These are phyloP conservation scores for Cercospora sp. DNA, from an alignment of 2,329 filamentous ascomycete species.

Conservation along the genomic window DNA sequence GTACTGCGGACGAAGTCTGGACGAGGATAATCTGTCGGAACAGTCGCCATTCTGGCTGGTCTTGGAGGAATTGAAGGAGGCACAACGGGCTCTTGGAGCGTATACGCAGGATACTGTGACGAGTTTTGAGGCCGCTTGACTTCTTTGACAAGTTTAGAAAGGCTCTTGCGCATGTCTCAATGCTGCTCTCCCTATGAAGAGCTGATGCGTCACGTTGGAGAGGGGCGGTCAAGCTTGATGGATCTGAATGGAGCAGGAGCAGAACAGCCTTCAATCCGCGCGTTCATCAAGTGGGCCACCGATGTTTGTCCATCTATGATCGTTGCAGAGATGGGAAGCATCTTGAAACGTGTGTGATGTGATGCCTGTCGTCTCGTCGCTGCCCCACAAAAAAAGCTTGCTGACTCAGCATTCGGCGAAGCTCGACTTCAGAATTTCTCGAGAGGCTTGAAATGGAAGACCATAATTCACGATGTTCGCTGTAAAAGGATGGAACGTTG, in stretches of 20 bases:
- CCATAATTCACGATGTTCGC: slow-evolving; percentile 71
- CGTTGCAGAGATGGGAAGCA: background rate
- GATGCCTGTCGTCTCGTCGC: slow-evolving; percentile 2
- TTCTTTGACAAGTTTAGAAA: slow-evolving; percentile 25
- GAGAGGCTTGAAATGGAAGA: background rate
- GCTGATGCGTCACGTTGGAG: background rate
- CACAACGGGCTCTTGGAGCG: slow-evolving; percentile 1
- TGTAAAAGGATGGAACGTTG: slow-evolving; percentile 88
- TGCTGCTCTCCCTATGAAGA: background rate
- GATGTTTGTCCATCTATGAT: background rate
- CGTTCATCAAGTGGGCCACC: slow-evolving; percentile 12
- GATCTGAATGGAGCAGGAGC: background rate
- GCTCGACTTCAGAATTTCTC: slow-evolving; percentile 16
- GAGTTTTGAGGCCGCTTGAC: slow-evolving; percentile 9
- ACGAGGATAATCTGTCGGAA: slow-evolving; percentile 55
- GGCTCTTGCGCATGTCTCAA: slow-evolving; percentile 21
- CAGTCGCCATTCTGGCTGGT: slow-evolving; percentile 18
- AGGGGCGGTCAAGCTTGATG: slow-evolving; percentile 2
- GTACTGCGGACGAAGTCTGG: slow-evolving; percentile 62
- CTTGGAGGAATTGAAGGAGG: slow-evolving; percentile 13
- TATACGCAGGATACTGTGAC: slow-evolving; percentile 4
- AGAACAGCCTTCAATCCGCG: background rate
- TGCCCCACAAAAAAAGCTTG: background rate
- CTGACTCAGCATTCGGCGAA: background rate
- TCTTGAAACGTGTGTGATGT: background rate